Evolutionary conservation across 768 basidiomycete genomes (phyloP).

Genomic region (Daedalea quercina): DNA sequence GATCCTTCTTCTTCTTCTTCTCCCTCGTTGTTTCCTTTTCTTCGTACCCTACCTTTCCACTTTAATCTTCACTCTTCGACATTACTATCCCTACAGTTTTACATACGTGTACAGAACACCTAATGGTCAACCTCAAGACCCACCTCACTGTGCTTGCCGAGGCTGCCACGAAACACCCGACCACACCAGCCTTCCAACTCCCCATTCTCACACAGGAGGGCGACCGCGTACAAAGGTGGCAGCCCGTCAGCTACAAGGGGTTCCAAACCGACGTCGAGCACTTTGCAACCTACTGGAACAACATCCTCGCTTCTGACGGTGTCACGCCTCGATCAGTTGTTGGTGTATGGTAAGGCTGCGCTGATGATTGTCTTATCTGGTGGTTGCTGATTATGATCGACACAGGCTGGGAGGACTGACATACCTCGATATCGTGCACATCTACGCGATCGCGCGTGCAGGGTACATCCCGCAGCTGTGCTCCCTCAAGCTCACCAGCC

Average conservation of each 20-base stretch:
- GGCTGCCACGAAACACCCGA: constrained; percentile 38
- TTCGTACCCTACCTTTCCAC: background rate
- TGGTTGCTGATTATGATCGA: background rate
- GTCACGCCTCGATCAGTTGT: constrained; percentile 50
- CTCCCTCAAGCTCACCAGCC: constrained; percentile 64
- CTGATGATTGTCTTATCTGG: background rate
- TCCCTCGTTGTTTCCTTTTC: too few relatives aligned
- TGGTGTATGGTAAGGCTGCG: constrained; percentile 56
- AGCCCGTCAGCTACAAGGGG: constrained; percentile 51
- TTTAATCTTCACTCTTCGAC: background rate
- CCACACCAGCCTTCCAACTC: constrained; percentile 46
- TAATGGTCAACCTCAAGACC: constrained; percentile 24
- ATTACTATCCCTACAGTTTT: background rate
- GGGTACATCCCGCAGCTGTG: constrained; percentile 66
- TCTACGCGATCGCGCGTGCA: constrained; percentile 58
- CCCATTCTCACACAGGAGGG: constrained; percentile 29
- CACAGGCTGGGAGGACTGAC: constrained; percentile 61
- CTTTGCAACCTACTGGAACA: constrained; percentile 53
- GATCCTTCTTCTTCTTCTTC: too few relatives aligned
- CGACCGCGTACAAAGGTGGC: constrained; percentile 42
- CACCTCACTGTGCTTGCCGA: constrained; percentile 56
- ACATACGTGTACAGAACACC: background rate
- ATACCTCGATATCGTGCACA: constrained; percentile 58
- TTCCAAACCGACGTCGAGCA: constrained; percentile 57
- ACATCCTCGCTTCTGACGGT: constrained; percentile 32